A percentile compares a stretch with the other conserved stretches of the same genome.
Evolutionary conservation across 2,329 filamentous ascomycete genomes (phyloP).

Genomic region (Fusarium sp.): DNA sequence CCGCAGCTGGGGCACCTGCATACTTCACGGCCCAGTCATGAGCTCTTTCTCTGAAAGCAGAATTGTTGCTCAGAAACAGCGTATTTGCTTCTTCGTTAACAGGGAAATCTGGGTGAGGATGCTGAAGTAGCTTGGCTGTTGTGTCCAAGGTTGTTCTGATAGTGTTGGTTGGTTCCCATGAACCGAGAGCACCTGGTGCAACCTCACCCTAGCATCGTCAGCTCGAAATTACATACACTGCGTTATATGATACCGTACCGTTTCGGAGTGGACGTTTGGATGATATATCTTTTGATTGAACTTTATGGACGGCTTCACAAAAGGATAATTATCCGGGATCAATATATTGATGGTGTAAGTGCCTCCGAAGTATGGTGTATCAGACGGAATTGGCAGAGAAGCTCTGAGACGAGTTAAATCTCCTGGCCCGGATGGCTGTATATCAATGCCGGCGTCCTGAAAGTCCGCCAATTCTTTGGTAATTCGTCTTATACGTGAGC

Average conservation of each 20-base stretch:
- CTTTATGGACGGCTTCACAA: background rate
- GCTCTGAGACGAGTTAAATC: background rate
- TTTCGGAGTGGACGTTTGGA: background rate
- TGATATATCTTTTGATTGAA: background rate
- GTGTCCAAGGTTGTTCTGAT: background rate
- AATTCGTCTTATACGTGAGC: background rate
- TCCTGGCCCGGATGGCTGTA: accelerated
- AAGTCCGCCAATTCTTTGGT: background rate
- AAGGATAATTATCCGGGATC: background rate
- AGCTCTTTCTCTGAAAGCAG: background rate
- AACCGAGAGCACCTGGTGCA: background rate
- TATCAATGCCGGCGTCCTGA: background rate
- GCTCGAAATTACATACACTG: too few relatives aligned
- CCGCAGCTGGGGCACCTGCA: background rate
- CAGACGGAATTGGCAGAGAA: background rate
- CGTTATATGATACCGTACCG: too few relatives aligned
- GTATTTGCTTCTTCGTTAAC: background rate
- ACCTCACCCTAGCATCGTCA: background rate
- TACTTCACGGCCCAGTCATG: background rate
- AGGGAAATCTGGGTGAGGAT: accelerated
- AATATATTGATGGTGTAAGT: background rate
- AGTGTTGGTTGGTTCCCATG: background rate
- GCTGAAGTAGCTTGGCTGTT: background rate
- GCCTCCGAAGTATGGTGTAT: background rate
- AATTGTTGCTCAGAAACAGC: background rate